Base-by-base conservation (phyloP, 805 yeast genomes). In the Candida quercuum region DNA sequence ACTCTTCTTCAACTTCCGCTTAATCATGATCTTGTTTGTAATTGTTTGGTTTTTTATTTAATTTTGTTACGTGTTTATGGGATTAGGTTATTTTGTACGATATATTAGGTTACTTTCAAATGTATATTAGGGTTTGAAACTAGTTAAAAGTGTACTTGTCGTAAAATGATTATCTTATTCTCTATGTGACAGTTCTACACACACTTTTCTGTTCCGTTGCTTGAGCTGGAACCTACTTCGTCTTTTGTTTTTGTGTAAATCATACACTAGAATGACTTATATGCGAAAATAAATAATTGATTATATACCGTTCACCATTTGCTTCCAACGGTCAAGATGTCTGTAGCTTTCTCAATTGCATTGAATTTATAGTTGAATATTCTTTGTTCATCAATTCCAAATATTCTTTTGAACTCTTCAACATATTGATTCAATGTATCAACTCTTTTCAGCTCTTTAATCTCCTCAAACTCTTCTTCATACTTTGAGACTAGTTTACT, bases 1-100 rank as follows among this genome's bases (percentile, higher is more conserved):
- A 86, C 79, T 83, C 95, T 59, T 82, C 95, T 61, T 58, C 63
- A 21, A 60, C 69, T 36, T 59, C 67, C 51, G 70, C 69, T 56
- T 65, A 56, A 56, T 33, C 24, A 29, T 17, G 22, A 17, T 17
- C 20, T 29, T 18, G 20, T 11, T 29, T 28, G 8, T 28, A 18
- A n/a, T 7, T 16, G 32, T 29, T 29, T 28, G 16, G 15, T 28
- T 15, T 24, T 27, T 28, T 29, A 29, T 29, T 29, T 29, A 29
- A 29, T 29, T 29, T 29, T 29, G 32, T 29, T 29, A 29, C 20
- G 32, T 29, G 32, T 29, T 29, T 29, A 29, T 29, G 32, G 32
- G 32, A 29, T 29, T 29, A 20, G 24, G 24, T 19, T n/a, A 15
- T 8, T 29, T 29, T 29, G 32, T 29, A 29, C 24, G 24, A 29